A percentile compares a stretch with the other conserved stretches of the same genome.
phyloP scores from a whole-genome alignment of 257 asterid species.

The Leonotis leonurus region DNA sequence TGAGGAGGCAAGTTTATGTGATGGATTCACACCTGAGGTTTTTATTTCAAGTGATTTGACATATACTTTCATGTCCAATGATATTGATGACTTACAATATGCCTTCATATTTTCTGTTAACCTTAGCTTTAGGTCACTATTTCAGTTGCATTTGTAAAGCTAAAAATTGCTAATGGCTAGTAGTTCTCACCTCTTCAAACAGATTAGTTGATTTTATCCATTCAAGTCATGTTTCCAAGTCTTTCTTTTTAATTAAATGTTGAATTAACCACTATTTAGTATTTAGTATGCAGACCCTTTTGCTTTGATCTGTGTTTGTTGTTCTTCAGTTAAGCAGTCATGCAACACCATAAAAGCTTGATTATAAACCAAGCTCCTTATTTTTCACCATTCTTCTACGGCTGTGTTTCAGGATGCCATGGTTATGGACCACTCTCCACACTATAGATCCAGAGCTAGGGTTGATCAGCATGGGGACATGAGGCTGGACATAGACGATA shows the following conservation, averaged over 20 bases:
- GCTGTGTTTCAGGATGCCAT: conserved; percentile 40
- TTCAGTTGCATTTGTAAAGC: neutral
- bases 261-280: no score
- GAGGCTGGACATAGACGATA: conserved; percentile 72
- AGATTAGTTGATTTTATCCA: no score
- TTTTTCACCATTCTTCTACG: neutral
- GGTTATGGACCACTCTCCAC: conserved; percentile 35
- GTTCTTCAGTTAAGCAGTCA: no score
- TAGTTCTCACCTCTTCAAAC: neutral
- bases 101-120: neutral
- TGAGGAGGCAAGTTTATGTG: conserved; percentile 38
- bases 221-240: no score
- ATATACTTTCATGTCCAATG: neutral
- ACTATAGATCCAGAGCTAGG: conserved; percentile 44
- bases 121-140: neutral
- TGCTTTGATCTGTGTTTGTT: no score
- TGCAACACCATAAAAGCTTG: no score
- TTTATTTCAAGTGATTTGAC: neutral
- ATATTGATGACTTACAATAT: neutral
- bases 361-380: no score
- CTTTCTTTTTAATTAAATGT: no score
- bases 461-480: conserved; percentile 65
- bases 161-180: neutral
- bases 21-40: conserved; percentile 45
- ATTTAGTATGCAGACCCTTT: no score